phyloP scores from a whole-genome alignment of 2,329 filamentous ascomycete species.

The Diaporthe batatas region DNA sequence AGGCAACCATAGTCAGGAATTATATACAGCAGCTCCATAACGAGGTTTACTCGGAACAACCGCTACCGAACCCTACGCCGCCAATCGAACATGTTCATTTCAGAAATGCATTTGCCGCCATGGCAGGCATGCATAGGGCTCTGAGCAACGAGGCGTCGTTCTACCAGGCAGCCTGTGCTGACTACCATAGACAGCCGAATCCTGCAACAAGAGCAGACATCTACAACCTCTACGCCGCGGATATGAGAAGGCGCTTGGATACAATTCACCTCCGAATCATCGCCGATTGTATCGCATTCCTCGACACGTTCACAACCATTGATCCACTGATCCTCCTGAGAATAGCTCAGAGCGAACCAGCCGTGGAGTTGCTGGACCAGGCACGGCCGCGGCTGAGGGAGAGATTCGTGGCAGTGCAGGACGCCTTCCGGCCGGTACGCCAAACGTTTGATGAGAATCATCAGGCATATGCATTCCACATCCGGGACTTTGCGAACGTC shows the following conservation, averaged over 20 bases:
- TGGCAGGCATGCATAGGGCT: slow-evolving; percentile 3
- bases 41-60: neutral
- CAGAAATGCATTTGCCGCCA: neutral
- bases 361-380: slow-evolving; percentile 5
- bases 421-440: slow-evolving; percentile 9
- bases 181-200: slow-evolving; percentile 6
- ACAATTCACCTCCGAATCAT: neutral
- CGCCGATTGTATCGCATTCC: slow-evolving; percentile 9
- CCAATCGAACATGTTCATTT: neutral
- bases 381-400: neutral
- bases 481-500: neutral
- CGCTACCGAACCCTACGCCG: neutral
- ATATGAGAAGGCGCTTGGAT: neutral
- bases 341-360: neutral
- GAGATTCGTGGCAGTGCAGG: slow-evolving; percentile 6
- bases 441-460: neutral
- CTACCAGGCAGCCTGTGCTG: neutral
- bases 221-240: neutral
- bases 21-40: slow-evolving; percentile 11
- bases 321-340: neutral
- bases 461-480: neutral
- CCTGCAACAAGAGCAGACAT: neutral
- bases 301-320: neutral
- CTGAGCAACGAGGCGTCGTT: slow-evolving; percentile 1
- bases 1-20: neutral